Evolutionary conservation across 2,329 filamentous ascomycete genomes (phyloP).

Genomic region (Beauveria asiatica): DNA sequence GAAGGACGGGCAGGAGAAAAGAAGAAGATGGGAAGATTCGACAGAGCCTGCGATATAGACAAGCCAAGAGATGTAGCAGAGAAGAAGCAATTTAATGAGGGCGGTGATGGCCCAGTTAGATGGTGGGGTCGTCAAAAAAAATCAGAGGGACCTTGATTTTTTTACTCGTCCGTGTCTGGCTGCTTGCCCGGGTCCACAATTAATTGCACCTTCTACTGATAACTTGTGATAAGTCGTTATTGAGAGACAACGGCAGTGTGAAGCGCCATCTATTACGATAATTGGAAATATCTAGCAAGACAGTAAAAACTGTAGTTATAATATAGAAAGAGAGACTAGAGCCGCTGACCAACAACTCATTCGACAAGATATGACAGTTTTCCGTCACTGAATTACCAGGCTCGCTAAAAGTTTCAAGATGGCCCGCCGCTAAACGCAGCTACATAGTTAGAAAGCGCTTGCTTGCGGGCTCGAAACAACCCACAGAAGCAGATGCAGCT

Average conservation of each 20-base stretch:
- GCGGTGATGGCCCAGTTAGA: conserved; percentile 1
- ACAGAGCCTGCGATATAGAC: not conserved
- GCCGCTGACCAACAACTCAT: too few species aligned
- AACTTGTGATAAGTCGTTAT: not conserved
- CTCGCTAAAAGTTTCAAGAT: too few species aligned
- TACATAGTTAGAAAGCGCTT: too few species aligned
- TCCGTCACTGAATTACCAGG: too few species aligned
- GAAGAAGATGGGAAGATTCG: not conserved
- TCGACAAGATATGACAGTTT: too few species aligned
- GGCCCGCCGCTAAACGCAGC: too few species aligned
- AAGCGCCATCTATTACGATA: not conserved
- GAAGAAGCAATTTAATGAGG: conserved; percentile 4
- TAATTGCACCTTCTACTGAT: conserved; percentile 6
- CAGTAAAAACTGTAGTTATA: too few species aligned
- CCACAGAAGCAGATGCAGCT: too few species aligned
- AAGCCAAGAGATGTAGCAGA: not conserved
- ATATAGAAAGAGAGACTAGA: too few species aligned
- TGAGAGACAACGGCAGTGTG: not conserved
- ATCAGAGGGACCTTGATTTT: conserved; percentile 12
- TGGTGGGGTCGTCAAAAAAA: conserved; percentile 14
- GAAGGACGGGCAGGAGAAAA: not conserved
- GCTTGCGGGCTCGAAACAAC: too few species aligned
- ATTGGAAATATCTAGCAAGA: not conserved
- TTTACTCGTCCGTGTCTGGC: not conserved
- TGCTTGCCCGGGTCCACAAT: not conserved